phyloP scores from a whole-genome alignment of 2,329 filamentous ascomycete species.

The Dothidotthia symphoricarpi region DNA sequence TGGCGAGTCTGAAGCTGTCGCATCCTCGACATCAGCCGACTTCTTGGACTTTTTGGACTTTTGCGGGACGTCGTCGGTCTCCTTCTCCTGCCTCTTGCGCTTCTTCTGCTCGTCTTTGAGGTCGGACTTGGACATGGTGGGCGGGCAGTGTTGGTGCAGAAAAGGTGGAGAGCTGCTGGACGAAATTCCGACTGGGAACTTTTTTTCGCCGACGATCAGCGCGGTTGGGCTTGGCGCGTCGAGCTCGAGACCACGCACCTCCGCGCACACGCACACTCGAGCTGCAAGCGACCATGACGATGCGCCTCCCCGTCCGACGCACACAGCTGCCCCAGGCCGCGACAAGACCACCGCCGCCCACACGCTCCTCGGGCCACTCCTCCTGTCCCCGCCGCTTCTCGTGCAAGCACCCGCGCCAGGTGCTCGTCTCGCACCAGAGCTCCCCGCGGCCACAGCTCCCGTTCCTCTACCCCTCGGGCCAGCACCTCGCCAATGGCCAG shows the following conservation, averaged over 20 bases:
- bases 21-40: slow-evolving; percentile 13
- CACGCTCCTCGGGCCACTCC: slow-evolving; percentile 7
- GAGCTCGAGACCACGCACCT: slow-evolving; percentile 9
- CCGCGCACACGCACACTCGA: slow-evolving; percentile 7
- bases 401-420: slow-evolving; percentile 54
- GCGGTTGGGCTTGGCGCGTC: slow-evolving; percentile 16
- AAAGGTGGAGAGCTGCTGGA: slow-evolving; percentile 9
- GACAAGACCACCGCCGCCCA: slow-evolving; percentile 15
- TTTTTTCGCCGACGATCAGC: slow-evolving; percentile 27
- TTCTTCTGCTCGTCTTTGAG: slow-evolving; percentile 32
- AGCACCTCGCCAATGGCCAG: slow-evolving; percentile 39
- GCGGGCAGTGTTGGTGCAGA: slow-evolving; percentile 8
- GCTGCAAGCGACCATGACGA: slow-evolving; percentile 21
- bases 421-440: slow-evolving; percentile 46
- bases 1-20: slow-evolving; percentile 11
- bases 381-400: slow-evolving; percentile 56
- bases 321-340: slow-evolving; percentile 29
- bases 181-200: slow-evolving; percentile 15
- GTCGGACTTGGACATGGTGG: slow-evolving; percentile 24
- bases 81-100: slow-evolving; percentile 36
- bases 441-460: slow-evolving; percentile 60
- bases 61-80: slow-evolving; percentile 24
- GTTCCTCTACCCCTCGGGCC: slow-evolving; percentile 61
- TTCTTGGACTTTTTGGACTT: slow-evolving; percentile 37
- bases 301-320: slow-evolving; percentile 31